Base-by-base conservation (phyloP, 2,329 filamentous ascomycete genomes). In the Epichloe typhina region DNA sequence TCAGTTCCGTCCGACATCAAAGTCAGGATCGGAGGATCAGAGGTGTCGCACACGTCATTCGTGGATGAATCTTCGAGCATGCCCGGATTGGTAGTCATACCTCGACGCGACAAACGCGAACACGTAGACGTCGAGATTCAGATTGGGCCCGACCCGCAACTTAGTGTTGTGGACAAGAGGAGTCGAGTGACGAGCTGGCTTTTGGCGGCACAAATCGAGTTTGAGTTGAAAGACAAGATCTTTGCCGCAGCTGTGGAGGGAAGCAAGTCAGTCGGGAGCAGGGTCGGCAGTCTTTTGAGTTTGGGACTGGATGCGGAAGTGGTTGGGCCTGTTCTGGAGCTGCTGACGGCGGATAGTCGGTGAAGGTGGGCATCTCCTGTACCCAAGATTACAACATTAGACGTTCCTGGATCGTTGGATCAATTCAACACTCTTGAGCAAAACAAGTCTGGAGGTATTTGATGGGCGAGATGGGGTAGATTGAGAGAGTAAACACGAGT, bases 201-300 rank as follows among this genome's bases (percentile, higher is more conserved):
- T 4, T 21, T 52, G 33, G 38, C 33, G 9, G 38, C 45, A n/a
- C 51, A 52, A 31, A 46, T 52, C 31, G 37, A 44, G 3, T 50
- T 52, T n/a, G 38, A 15, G 15, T 4, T 44, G 17, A 52, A 52
- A 33, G 47, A 52, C 21, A 50, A 39, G 33, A 50, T 52, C 9
- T 23, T 41, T 8, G 47, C 43, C 9, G 47, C 47, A 5, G 47
- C 43, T 6, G 21, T 50, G 15, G 47, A 43, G 21, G 50, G 46
- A 3, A 39, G 33, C 5, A 48, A 46, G 36, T 9, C 50, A 13
- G 35, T 49, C 13, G 46, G 17, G 4, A 41, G 47, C 23, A 50
- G 46, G 36, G 40, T 52, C 8, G 44, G 51, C 13, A 33, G 38
- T 21, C n/a, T 52, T 43, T 33, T 52, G 38, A 46, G 47, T 15